Evolutionary conservation across 495 filamentous ascomycete genomes (phyloP).

Genomic region (Penicillium samsonianum): DNA sequence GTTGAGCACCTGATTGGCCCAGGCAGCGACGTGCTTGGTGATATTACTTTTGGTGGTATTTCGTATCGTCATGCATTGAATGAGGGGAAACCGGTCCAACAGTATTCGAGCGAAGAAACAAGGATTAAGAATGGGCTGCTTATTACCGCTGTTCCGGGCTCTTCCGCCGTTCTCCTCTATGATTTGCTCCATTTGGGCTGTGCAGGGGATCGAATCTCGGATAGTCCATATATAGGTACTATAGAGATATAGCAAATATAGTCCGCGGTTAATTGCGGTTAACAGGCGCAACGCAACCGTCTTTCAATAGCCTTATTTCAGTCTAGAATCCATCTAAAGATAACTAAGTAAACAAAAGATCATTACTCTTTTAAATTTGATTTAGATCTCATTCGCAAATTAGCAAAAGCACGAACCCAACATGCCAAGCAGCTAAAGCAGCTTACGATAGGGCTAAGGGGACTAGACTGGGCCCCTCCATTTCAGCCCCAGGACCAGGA

Average conservation of each 20-base stretch:
- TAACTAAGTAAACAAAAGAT: not conserved
- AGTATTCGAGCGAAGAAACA: slow-evolving; percentile 7
- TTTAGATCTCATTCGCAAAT: not conserved
- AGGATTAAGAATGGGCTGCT: slow-evolving; percentile 5
- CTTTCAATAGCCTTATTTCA: too few relatives aligned
- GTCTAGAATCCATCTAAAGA: not conserved
- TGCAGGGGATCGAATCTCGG: not conserved
- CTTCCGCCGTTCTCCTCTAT: slow-evolving; percentile 16
- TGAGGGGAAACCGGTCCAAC: slow-evolving; percentile 16
- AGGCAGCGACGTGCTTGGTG: slow-evolving; percentile 12
- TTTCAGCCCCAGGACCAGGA: not conserved
- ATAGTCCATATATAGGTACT: not conserved
- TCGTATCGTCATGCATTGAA: slow-evolving; percentile 17
- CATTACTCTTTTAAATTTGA: not conserved
- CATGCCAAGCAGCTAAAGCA: slow-evolving; percentile 1
- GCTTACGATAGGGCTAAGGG: not conserved
- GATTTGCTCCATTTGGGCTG: not conserved
- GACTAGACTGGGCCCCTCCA: not conserved
- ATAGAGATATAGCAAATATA: not conserved
- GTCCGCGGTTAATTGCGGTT: too few relatives aligned
- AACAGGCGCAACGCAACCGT: too few relatives aligned
- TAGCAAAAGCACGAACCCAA: not conserved
- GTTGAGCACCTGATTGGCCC: slow-evolving; percentile 18
- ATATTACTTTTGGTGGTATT: slow-evolving; percentile 20
- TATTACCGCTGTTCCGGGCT: slow-evolving; percentile 12